Percentiles rank a stretch among this genome's conserved stretches.
Evolutionary conservation across 2,329 filamentous ascomycete species (phyloP).

Genomic region (Aspergillus bombycis): DNA sequence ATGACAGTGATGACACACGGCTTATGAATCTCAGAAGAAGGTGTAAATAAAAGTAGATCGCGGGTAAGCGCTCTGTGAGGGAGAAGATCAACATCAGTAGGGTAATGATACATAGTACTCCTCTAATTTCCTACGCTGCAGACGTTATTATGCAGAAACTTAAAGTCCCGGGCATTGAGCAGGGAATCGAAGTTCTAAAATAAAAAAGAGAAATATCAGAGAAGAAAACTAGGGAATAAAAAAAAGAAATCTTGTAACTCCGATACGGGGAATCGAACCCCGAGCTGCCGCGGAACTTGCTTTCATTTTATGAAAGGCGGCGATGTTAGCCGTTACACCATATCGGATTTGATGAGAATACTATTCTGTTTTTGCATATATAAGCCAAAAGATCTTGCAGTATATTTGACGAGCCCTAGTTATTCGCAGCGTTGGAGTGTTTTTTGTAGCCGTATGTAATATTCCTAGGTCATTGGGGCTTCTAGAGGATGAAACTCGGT

Average conservation of each 20-base stretch:
- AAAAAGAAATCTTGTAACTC: slow-evolving; percentile 2
- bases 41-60: not conserved
- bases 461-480: not conserved
- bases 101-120: no score
- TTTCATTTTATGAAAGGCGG: slow-evolving; percentile 11
- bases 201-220: no score
- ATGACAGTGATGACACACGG: not conserved
- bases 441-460: not conserved
- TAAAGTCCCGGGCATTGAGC: not conserved
- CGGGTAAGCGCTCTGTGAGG: not conserved
- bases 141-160: not conserved
- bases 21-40: not conserved
- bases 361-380: not conserved
- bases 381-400: rapidly evolving
- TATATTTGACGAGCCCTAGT: no score
- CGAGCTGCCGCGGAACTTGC: slow-evolving; percentile 11
- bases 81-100: no score
- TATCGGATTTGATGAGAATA: slow-evolving; percentile 8
- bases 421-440: not conserved
- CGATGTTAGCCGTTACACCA: slow-evolving; percentile 19
- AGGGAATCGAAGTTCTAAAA: not conserved
- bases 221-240: not conserved
- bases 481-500: rapidly evolving
- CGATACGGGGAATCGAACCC: slow-evolving; percentile 20
- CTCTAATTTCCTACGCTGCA: not conserved